Evolutionary conservation across 148 eudicot species (phyloP), one percentile per base, ranked within the genome.

Genomic region (Cornus kousa): DNA sequence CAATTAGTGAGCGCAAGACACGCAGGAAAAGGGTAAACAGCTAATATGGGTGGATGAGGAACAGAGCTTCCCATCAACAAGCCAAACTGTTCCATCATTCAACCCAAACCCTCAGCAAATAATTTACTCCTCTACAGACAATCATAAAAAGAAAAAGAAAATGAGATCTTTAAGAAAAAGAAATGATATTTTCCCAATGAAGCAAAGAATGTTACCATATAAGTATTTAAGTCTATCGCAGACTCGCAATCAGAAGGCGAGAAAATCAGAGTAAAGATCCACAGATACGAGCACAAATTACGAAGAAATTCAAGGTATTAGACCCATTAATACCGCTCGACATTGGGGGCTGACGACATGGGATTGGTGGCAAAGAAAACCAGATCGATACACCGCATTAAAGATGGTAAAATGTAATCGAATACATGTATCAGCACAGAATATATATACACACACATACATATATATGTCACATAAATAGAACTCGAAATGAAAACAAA

Each of bases 331-430:
- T 17, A n/a, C 11, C 66, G 4, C 23, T n/a, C 23, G 19, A 62
- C 7, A 62, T 17, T 17, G 66, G 24, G 66, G 66, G 20, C 9
- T 5, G 7, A 62, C 19, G 22, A 5, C 23, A 20, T 17, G 22
- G 23, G 7, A 19, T 19, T 19, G 66, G 17, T 13, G 66, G 17
- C 2, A n/a, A 20, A 19, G 11, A 62, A 62, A 20, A 53, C n/a
- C 73, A 77, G 79, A 77, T 77, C 79, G 32, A 77, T 39, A 17
- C 16, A 76, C 72, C 24, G 17, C 72, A 23, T 48, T 35, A 19
- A 67, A 60, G 35, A 74, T 16, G 37, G 53, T 40, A 7, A 62
- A 62, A n/a, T 1, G 5, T 32, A 55, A 53, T 73, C 46, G 16
- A 3, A 3, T 0, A 55, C 46, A 31, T 20, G 53, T 28, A 53